Percentiles rank a stretch among this genome's conserved stretches.
phyloP scores from a whole-genome alignment of 345 rosid species.

The Linum trigynum region DNA sequence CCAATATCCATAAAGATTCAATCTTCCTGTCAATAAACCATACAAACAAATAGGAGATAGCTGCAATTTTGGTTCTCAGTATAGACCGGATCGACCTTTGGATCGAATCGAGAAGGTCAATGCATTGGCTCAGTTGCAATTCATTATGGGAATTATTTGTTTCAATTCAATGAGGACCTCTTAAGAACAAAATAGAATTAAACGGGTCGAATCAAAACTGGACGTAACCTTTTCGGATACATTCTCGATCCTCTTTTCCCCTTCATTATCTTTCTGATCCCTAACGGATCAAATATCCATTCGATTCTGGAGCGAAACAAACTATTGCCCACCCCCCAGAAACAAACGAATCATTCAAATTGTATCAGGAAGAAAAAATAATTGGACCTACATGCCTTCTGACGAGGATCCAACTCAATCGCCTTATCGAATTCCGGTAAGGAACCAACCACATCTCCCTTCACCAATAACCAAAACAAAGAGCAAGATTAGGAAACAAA shows the following conservation, averaged over 20 bases:
- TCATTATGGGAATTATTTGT: no score
- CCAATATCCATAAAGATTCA: background rate
- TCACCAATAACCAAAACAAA: slow-evolving; percentile 4
- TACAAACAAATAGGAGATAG: background rate
- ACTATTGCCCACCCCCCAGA: background rate
- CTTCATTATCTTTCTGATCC: no score
- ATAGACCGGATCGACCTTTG: no score
- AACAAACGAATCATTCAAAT: background rate
- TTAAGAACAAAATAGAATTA: no score
- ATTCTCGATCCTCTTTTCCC: no score
- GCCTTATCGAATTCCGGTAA: slow-evolving; percentile 67
- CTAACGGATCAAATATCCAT: no score
- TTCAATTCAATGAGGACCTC: no score
- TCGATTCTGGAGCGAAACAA: background rate
- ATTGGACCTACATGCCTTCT: slow-evolving; percentile 62
- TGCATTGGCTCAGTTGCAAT: no score
- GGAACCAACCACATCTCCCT: slow-evolving; percentile 86
- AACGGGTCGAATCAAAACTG: no score
- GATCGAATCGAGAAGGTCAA: no score
- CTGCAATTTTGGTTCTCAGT: no score
- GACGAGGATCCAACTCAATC: slow-evolving; percentile 63
- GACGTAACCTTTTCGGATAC: no score
- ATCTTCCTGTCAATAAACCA: background rate
- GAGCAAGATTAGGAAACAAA: background rate
- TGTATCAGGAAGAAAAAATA: background rate